Percentiles rank a stretch among this genome's conserved stretches.
Evolutionary conservation across 75 land plant genomes (phyloP).

Genomic region (Cunninghamia lanceolata): DNA sequence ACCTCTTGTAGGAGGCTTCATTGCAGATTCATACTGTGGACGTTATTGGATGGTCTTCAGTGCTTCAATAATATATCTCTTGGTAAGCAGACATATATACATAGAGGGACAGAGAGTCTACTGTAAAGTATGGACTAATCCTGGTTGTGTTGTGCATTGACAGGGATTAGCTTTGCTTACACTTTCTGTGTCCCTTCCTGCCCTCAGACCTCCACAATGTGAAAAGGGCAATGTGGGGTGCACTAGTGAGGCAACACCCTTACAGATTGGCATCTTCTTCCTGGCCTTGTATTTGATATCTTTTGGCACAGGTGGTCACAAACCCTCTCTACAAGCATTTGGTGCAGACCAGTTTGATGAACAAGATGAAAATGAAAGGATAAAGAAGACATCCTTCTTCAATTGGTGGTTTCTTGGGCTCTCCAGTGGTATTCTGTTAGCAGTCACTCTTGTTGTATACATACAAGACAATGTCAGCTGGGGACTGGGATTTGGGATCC

Average conservation of each 20-base stretch:
- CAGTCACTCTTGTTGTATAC: constrained; percentile 26
- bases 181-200: constrained; percentile 51
- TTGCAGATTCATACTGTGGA: constrained; percentile 89
- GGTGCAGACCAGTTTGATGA: constrained; percentile 76
- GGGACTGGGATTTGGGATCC: constrained; percentile 47
- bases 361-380: constrained; percentile 35
- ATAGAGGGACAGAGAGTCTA: background rate
- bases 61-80: constrained; percentile 62
- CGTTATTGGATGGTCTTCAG: constrained; percentile 64
- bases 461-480: constrained; percentile 37
- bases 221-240: constrained; percentile 12
- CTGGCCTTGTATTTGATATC: constrained; percentile 58
- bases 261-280: constrained; percentile 61
- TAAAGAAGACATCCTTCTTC: constrained; percentile 51
- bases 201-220: constrained; percentile 46
- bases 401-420: constrained; percentile 32
- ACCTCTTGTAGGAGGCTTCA: constrained; percentile 82
- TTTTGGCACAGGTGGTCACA: constrained; percentile 42
- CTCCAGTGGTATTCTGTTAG: constrained; percentile 6
- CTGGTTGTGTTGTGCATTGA: background rate
- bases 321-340: constrained; percentile 52
- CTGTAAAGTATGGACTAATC: background rate
- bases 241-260: constrained; percentile 19
- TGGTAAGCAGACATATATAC: constrained; percentile 37
- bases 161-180: constrained; percentile 65